These are phyloP conservation scores for Cryptococcus jaspeensis DNA, from an alignment of 1,284 basidiomycete species.

Conservation along the genomic window DNA sequence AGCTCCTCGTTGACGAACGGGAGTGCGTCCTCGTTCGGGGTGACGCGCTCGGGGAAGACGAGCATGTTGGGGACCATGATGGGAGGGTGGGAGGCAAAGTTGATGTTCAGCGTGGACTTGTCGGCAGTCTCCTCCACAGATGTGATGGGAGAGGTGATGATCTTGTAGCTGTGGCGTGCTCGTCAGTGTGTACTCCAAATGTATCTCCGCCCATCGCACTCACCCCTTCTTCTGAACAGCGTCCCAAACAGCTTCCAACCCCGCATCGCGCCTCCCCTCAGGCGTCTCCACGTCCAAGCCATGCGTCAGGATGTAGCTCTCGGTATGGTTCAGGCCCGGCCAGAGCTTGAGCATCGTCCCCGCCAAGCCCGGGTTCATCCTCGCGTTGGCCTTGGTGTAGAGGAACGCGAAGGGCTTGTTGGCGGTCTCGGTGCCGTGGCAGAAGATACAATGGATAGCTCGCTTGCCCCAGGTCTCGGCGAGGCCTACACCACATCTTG, in stretches of 20 bases:
- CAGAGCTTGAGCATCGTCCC: slow-evolving; percentile 26
- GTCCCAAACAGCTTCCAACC: slow-evolving; percentile 12
- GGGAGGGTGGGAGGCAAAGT: slow-evolving; percentile 11
- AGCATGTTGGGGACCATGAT: slow-evolving; percentile 19
- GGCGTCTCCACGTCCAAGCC: slow-evolving; percentile 22
- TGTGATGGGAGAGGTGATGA: slow-evolving; percentile 18
- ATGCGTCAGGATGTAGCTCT: slow-evolving; percentile 26
- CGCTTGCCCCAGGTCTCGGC: slow-evolving; percentile 30
- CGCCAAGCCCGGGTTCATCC: slow-evolving; percentile 19
- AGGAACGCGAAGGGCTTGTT: slow-evolving; percentile 29
- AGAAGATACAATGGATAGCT: slow-evolving; percentile 37
- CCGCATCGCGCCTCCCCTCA: slow-evolving; percentile 19
- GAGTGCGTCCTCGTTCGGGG: slow-evolving; percentile 8
- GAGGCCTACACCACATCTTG: slow-evolving; percentile 20
- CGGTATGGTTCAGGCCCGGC: slow-evolving; percentile 18
- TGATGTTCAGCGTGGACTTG: slow-evolving; percentile 7
- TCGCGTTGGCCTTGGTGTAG: slow-evolving; percentile 13
- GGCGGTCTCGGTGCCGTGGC: slow-evolving; percentile 38
- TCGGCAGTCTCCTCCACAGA: slow-evolving; percentile 4
- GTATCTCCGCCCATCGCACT: too few relatives aligned
- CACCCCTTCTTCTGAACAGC: slow-evolving; percentile 21
- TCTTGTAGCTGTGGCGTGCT: slow-evolving; percentile 12
- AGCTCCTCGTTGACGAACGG: slow-evolving; percentile 11
- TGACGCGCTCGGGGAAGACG: slow-evolving; percentile 21
- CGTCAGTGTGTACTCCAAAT: background rate